Base-by-base conservation (phyloP, 2,329 filamentous ascomycete species). In the Talaromyces pinophilus region DNA sequence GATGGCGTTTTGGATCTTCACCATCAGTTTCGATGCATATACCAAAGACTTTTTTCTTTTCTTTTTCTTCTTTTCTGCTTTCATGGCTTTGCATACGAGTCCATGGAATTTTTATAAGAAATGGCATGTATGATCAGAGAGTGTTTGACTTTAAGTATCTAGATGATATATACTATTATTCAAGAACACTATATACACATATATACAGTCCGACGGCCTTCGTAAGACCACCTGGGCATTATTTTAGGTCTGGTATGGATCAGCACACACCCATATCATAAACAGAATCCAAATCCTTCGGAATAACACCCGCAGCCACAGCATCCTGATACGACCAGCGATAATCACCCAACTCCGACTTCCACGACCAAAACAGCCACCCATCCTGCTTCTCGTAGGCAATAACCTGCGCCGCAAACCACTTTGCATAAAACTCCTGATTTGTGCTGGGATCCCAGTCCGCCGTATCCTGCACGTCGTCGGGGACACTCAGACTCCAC, bases 361-460 rank as follows among this genome's bases (percentile, higher is more conserved):
- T 88, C 86, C 86, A 88, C 0, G 81, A 81, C 86, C 87, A 89
- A 71, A 87, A 88, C 22, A 75, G 63, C 85, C 85, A 88, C 0
- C 86, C 85, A 7, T 79, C 77, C 17, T 79, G 75, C 65, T 80
- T 80, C 76, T 89, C 86, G 70, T 87, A 88, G 0, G 82, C 76
- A 54, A 81, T 78, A 0, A 83, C 80, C 74, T 88, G 86, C 0
- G 86, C 86, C 0, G 83, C 82, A 75, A 85, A 89, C 80, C 83
- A 89, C 54, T 80, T 75, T 57, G 70, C 75, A 73, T 89, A 89
- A 74, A 87, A 89, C 40, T 81, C 78, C 17, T 72, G 74, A 64
- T 85, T 79, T 40, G 72, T 70, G 63, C 71, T 72, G 10, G 78
- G 75, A 69, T 81, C 71, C 80, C 81, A 87, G 30, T 79, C 82